Base-by-base conservation (phyloP, 148 eudicot genomes). In the Vaccinium myrtillus region DNA sequence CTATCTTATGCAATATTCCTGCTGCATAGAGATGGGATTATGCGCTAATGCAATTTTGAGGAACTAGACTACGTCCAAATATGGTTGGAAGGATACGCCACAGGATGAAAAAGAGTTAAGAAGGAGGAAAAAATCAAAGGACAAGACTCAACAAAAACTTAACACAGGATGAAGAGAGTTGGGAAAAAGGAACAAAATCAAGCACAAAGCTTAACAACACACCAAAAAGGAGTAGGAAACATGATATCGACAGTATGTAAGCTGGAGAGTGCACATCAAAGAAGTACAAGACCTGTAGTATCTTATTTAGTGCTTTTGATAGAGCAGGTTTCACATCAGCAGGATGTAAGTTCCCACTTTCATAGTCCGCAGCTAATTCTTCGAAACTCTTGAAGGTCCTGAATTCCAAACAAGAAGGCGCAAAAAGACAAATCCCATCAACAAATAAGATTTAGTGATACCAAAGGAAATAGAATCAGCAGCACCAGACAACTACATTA, bases 291-390 rank as follows among this genome's bases (percentile, higher is more conserved):
- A 93, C 99, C 97, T 94, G 94, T 81, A 96, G 59, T 49, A 96
- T 96, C 82, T 78, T 90, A 76, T 94, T 96, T 36, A 96, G 61
- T 21, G 99, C 93, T 83, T 92, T 96, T 78, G 93, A 81, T 61
- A 94, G 90, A 55, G 99, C 94, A 75, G 91, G 90, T 84, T 96
- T 96, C 83, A 94, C 87, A 75, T 94, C 99, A 58, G 82, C 93
- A 81, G 98, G 95, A 81, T 90, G 95, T 84, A 96, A 78, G 12
- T 85, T 85, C 86, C 92, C 98, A 81, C 87, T 89, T 88, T 87
- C 91, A 79, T 96, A 96, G 83, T 93, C 97, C 67, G 77, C 92
- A 84, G 50, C 87, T 51, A 96, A 46, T 56, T 94, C 99, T 75
- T 96, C 91, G 19, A 86, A 92, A 86, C 65, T 89, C 43, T 58